Evolutionary conservation across 2,329 filamentous ascomycete genomes (phyloP).

Genomic region (Cladophialophora chaetospira): DNA sequence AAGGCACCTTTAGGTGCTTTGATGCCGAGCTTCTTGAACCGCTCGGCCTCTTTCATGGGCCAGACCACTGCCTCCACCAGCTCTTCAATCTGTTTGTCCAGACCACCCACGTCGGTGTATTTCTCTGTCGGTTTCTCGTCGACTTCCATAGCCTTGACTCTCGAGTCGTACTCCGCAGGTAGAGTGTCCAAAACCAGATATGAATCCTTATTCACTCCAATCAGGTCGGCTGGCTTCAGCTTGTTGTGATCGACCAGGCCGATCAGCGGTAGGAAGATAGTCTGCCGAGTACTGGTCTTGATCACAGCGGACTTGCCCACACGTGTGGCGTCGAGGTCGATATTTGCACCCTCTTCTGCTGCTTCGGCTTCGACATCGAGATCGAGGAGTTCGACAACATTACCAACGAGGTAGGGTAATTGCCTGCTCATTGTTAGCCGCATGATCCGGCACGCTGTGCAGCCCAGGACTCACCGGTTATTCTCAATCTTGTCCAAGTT

Average conservation of each 20-base stretch:
- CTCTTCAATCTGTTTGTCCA: slow-evolving; percentile 99
- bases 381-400: slow-evolving; percentile 95
- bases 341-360: slow-evolving; percentile 96
- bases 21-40: slow-evolving; percentile 99
- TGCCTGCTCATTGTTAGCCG: slow-evolving; percentile 61
- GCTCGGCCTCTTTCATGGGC: slow-evolving; percentile 99
- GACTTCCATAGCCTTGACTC: slow-evolving; percentile 99
- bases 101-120: slow-evolving; percentile 94
- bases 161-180: slow-evolving; percentile 96
- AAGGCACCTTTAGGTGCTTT: slow-evolving; percentile 99
- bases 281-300: slow-evolving; percentile 98
- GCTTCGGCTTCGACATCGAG: slow-evolving; percentile 95
- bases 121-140: slow-evolving; percentile 99
- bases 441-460: background rate
- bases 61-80: slow-evolving; percentile 97
- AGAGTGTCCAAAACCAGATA: slow-evolving; percentile 96
- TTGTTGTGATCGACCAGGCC: slow-evolving; percentile 94
- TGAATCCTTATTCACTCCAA: slow-evolving; percentile 98
- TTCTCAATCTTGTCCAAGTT: slow-evolving; percentile 99
- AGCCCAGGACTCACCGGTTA: slow-evolving; percentile 69
- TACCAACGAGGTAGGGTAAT: slow-evolving; percentile 96
- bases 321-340: slow-evolving; percentile 92
- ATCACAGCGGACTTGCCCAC: slow-evolving; percentile 99
- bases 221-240: slow-evolving; percentile 92
- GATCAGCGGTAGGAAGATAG: slow-evolving; percentile 96